Conservation (phyloP, 2,329 filamentous ascomycete genomes). For the Trichoderma aggressivum region DNA sequence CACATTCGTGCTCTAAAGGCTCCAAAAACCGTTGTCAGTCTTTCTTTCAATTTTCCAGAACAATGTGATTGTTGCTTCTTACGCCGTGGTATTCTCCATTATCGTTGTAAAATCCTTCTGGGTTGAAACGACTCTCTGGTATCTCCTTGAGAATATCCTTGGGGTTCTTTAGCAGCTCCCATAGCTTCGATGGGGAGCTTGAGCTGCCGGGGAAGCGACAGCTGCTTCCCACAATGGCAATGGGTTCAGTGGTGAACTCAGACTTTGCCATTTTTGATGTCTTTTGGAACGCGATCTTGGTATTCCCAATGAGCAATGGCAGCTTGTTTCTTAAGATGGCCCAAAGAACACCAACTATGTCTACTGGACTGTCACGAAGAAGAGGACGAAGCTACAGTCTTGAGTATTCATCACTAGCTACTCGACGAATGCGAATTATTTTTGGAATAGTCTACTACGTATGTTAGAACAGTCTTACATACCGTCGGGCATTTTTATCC, state of each 20-base stretch:
- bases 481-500: background rate
- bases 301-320: background rate
- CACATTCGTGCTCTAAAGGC: background rate
- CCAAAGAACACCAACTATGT: background rate
- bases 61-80: background rate
- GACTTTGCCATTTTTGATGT: background rate
- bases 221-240: background rate
- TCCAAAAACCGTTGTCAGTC: background rate
- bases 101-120: background rate
- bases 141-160: background rate
- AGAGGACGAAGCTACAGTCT: background rate
- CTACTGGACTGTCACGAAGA: background rate
- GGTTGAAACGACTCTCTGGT: background rate
- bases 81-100: background rate
- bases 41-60: background rate
- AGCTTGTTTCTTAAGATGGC: background rate
- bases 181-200: background rate
- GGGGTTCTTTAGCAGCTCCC: background rate
- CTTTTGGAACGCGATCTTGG: background rate
- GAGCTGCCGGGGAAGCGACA: background rate
- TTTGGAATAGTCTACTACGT: background rate
- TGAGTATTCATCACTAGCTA: background rate
- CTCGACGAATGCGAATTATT: background rate
- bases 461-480: background rate
- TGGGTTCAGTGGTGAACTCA: background rate